These are phyloP conservation scores for Nakazawaea pomicola DNA, from an alignment of 805 yeast species.

Conservation along the genomic window DNA sequence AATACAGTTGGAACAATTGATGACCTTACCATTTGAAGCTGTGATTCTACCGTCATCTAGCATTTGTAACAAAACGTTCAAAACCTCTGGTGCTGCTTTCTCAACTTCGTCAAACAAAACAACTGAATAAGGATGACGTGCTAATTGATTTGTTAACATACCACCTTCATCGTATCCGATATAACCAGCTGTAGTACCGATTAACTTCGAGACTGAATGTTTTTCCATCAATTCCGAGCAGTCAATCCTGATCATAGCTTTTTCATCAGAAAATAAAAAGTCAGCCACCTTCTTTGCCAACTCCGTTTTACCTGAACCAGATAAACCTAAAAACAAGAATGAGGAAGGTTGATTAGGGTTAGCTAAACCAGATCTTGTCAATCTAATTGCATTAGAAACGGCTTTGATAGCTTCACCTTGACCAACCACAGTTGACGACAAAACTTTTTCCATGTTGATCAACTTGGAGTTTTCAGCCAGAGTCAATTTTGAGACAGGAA, in stretches of 20 bases:
- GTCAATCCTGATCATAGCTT: conserved; percentile 95
- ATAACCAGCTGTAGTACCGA: conserved; percentile 97
- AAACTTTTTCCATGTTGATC: conserved; percentile 88
- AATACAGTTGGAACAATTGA: conserved; percentile 88
- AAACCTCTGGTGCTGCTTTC: conserved; percentile 97
- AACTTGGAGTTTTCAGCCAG: conserved; percentile 94
- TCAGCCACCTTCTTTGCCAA: conserved; percentile 96
- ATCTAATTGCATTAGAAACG: conserved; percentile 90
- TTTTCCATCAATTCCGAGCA: conserved; percentile 96
- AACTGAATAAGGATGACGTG: conserved; percentile 94
- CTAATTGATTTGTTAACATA: conserved; percentile 83
- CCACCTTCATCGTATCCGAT: conserved; percentile 99
- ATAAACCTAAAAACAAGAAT: conserved; percentile 87
- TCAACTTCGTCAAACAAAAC: conserved; percentile 95
- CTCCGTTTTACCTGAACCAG: conserved; percentile 98
- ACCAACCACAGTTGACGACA: conserved; percentile 84
- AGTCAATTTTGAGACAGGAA: conserved; percentile 89
- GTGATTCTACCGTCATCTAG: conserved; percentile 96
- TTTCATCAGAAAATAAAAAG: conserved; percentile 91
- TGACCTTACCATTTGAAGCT: conserved; percentile 88
- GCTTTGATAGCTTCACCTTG: conserved; percentile 95
- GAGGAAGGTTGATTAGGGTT: conserved; percentile 97
- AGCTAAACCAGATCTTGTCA: conserved; percentile 89
- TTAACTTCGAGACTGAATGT: conserved; percentile 88
- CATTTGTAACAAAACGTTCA: conserved; percentile 86